These are phyloP conservation scores for Zasmidium citrigriseum DNA, from an alignment of 2,329 filamentous ascomycete species.

Conservation along the genomic window DNA sequence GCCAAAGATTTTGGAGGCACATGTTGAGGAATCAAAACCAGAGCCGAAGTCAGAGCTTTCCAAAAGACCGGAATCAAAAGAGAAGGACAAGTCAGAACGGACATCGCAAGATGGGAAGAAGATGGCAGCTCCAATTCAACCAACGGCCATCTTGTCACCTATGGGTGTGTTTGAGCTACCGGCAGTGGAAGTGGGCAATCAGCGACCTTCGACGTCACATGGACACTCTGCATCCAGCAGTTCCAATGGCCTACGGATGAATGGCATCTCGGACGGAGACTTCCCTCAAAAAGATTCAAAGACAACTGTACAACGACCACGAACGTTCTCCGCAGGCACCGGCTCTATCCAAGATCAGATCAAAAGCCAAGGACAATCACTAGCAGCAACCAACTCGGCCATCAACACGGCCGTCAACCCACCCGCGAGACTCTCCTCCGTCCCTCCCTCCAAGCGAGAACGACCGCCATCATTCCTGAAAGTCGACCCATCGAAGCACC, in stretches of 20 bases:
- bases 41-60: background rate
- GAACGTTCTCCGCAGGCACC: slow-evolving; percentile 26
- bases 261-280: slow-evolving; percentile 26
- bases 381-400: no score
- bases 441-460: slow-evolving; percentile 5
- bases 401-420: slow-evolving; percentile 1
- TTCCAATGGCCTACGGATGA: slow-evolving; percentile 35
- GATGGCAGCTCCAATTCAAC: background rate
- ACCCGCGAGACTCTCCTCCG: slow-evolving; percentile 5
- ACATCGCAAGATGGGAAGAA: background rate
- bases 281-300: slow-evolving; percentile 4
- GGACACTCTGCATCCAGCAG: slow-evolving; percentile 19
- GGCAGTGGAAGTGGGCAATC: slow-evolving; percentile 17
- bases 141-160: slow-evolving; percentile 7
- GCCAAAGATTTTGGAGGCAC: background rate
- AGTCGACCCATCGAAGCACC: slow-evolving; percentile 13
- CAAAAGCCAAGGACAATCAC: slow-evolving; percentile 1
- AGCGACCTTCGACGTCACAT: slow-evolving; percentile 29
- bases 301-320: slow-evolving; percentile 28
- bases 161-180: slow-evolving; percentile 30
- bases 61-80: background rate
- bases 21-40: background rate
- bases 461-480: slow-evolving; percentile 22
- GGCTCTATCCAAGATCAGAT: slow-evolving; percentile 12
- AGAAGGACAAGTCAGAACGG: slow-evolving; percentile 5